Evolutionary conservation across 2,329 filamentous ascomycete species (phyloP), one percentile per base, ranked within the genome.

Genomic region (Talaromyces sp.): DNA sequence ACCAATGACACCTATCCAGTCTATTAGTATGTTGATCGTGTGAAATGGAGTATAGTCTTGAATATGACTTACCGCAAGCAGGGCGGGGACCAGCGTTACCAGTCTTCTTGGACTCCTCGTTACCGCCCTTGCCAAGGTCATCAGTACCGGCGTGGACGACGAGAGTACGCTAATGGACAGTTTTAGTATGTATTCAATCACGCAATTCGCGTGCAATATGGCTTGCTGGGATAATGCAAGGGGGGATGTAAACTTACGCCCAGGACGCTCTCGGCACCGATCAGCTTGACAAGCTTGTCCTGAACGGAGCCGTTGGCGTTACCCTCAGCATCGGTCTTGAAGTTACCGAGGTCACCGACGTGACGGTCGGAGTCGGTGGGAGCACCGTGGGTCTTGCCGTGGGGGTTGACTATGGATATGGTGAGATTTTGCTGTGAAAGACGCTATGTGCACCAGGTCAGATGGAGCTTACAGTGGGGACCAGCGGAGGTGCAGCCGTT

Each of bases 401-500:
- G 85, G 66, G 94, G 94, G 87, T 99, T 99, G 89, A 97, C 91
- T 96, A 61, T 29, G 35, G 37, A 29, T 7, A 43, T 17, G n/a
- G 33, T 47, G 42, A 11, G 9, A 29, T 39, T 35, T 17, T 30
- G 30, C 30, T 24, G 11, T 9, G 4, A 17, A 32, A 24, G n/a
- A n/a, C n/a, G n/a, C n/a, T n/a, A n/a, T n/a, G n/a, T n/a, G n/a
- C n/a, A n/a, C n/a, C n/a, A n/a, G n/a, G n/a, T n/a, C n/a, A n/a
- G n/a, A 27, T 27, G 52, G 13, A 48, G 80, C 90, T 75, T 82
- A 96, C 91, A 99, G 83, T 99, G 94, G 78, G 94, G 93, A 49
- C 94, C 94, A 65, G 94, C 94, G 65, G 90, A 96, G 64, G 93
- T 97, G 89, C 94, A 99, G 77, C 94, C 94, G 81, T 99, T 99